Base-by-base conservation (phyloP, 2,329 filamentous ascomycete genomes). In the Fusarium albidum region DNA sequence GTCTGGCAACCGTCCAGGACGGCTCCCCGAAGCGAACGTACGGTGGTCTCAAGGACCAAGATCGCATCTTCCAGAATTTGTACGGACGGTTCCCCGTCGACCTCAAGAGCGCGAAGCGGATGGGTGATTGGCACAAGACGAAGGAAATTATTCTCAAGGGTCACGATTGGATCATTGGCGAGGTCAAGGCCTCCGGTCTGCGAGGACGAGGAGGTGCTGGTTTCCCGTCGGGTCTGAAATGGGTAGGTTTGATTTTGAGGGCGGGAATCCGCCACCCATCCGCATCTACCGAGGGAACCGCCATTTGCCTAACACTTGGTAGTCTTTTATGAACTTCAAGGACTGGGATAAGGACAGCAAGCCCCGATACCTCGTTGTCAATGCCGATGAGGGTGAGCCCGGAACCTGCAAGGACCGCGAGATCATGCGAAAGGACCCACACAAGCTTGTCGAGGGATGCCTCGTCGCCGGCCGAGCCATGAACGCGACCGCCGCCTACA, bases 321-420 rank as follows among this genome's bases (percentile, higher is more conserved):
- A 96, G 92, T 97, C 93, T 42, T 99, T 99, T 78, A 99, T 99
- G 95, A 99, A 99, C 83, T 93, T 94, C 83, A 97, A 97, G 79
- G 95, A 92, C 69, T 99, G 95, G 95, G 94, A 99, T 70, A 96
- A 99, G 80, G 95, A 98, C 75, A 89, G 77, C 68, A 96, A 96
- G 79, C 95, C 95, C 63, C 88, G 95, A 70, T 99, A 99, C 73
- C 82, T 99, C 49, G 94, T 99, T 57, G 92, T 99, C 80, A 99
- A 99, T 72, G 95, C 95, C 65, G 95, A 99, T 75, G 95, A 99
- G 81, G 95, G 95, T 71, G 95, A 99, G 79, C 95, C 95, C 26
- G 95, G 95, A 75, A 99, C 95, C 47, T 99, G 95, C 88, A 99
- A 99, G 82, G 95, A 99, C 77, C 89, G 95, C 72, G 95, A 99